Evolutionary conservation across 176 grass and related monocot genomes (phyloP), one percentile per base, ranked within the genome.

Genomic region (Eleusine coracana): DNA sequence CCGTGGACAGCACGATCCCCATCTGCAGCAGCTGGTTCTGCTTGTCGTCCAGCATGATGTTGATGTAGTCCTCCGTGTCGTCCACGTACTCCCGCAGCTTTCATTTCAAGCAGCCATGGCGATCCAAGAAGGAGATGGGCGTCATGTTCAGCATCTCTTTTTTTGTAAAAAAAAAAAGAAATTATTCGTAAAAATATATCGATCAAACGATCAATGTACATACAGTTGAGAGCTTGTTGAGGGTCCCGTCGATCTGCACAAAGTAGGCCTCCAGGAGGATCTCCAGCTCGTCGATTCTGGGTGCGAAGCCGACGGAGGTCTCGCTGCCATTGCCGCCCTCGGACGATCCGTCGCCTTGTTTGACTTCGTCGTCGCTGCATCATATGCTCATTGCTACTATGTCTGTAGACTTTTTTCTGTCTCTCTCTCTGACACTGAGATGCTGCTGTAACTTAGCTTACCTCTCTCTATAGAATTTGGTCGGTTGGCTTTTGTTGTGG

Each of bases 31-130:
- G 79, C 79, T 94, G 87, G 84, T 94, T 94, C 74, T 94, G 92
- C 68, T 92, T 94, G 60, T 94, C 92, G 39, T 94, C 92, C 59
- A 92, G 81, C 92, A 94, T 94, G 48, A 94, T 94, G 84, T 94
- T 94, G 68, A 95, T 92, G 63, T 92, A 92, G 59, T 95, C 90
- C 70, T 92, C 93, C 5, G 93, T 95, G 72, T 92, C 90, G 25
- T 92, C 90, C 44, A 95, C 90, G 37, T 95, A 95, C 82, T 95
- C 93, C 66, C 88, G 85, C 83, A 95, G 71, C 93, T 52, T 52
- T 15, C 48, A 15, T 14, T 50, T 50, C 50, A 1, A 21, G 6
- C 7, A 23, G 15, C 40, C 60, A 29, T 23, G 25, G 31, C 1
- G 51, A 59, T 59, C 20, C 52, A 55, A 55, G 55, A 23, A 7